Conservation (phyloP, 108 stramenopile species). For the Conticribra guillardii region DNA sequence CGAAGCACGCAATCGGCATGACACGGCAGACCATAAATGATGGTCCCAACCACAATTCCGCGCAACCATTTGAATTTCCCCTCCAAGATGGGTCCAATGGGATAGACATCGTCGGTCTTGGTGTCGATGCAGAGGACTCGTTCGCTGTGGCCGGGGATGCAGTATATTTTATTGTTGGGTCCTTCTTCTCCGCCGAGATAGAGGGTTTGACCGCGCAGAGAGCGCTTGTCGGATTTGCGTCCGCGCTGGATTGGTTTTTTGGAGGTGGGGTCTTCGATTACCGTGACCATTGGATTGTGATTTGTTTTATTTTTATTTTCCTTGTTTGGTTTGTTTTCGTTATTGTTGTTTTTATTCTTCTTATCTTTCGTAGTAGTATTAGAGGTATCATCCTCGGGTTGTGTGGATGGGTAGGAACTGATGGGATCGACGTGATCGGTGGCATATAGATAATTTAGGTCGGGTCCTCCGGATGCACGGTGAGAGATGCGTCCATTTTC, state of each 20-base stretch:
- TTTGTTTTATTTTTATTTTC: not conserved
- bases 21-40: conserved; percentile 88
- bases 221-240: conserved; percentile 20
- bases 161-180: conserved; percentile 75
- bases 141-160: conserved; percentile 80
- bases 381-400: not conserved
- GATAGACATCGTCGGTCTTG: conserved; percentile 51
- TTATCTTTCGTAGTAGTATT: not conserved
- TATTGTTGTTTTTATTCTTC: not conserved
- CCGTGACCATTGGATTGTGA: not conserved
- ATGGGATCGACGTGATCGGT: conserved; percentile 21
- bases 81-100: conserved; percentile 70
- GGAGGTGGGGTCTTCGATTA: not conserved
- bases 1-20: conserved; percentile 74
- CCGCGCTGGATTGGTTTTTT: conserved; percentile 23
- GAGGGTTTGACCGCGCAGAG: conserved; percentile 48
- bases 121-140: conserved; percentile 75
- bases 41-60: conserved; percentile 67
- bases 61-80: conserved; percentile 90
- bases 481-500: conserved; percentile 39
- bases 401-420: not conserved
- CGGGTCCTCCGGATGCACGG: conserved; percentile 37
- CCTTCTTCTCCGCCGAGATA: conserved; percentile 83
- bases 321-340: not conserved
- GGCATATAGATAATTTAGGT: conserved; percentile 50